Percentiles rank a stretch among this genome's conserved stretches.
These are phyloP conservation scores for Clavariopsis aquatica DNA, from an alignment of 495 filamentous ascomycete species.

Conservation along the genomic window DNA sequence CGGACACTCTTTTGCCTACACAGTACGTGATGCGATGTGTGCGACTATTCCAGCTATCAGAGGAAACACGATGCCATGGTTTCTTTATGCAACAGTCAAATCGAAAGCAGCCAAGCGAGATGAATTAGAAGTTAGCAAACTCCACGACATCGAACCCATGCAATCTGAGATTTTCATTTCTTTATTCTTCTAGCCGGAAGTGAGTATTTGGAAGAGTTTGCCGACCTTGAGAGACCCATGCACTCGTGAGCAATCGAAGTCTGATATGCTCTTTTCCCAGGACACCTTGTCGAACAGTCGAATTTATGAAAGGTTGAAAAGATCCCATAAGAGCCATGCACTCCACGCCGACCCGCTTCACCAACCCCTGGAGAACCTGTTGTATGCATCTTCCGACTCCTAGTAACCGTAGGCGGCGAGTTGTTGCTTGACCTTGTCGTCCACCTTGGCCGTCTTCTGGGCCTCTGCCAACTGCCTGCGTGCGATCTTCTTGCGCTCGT, in stretches of 20 bases:
- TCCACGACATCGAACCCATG: constrained; percentile 3
- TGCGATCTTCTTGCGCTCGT: constrained; percentile 97
- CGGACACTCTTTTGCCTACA: too few species aligned
- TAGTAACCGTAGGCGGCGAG: constrained; percentile 74
- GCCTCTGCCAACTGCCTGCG: constrained; percentile 86
- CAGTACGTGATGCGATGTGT: too few species aligned
- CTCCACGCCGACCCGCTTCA: constrained; percentile 30
- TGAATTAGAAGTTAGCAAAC: neutral
- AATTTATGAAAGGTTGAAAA: constrained; percentile 33
- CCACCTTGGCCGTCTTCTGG: constrained; percentile 85
- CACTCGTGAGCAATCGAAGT: constrained; percentile 27
- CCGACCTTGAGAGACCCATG: constrained; percentile 37
- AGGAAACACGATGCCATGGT: too few species aligned
- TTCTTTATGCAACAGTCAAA: neutral
- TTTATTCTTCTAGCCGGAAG: constrained; percentile 29
- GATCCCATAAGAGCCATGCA: constrained; percentile 33
- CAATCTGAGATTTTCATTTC: constrained; percentile 32
- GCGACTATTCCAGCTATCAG: too few species aligned
- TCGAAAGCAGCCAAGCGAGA: neutral
- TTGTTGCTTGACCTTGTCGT: constrained; percentile 70
- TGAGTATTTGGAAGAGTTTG: constrained; percentile 25
- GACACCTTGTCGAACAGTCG: constrained; percentile 26
- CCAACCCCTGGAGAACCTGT: constrained; percentile 19
- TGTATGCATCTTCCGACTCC: constrained; percentile 27
- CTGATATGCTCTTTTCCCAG: constrained; percentile 33